Evolutionary conservation across 306 rosid species (phyloP), one percentile per base, ranked within the genome.

Genomic region (Cicer cuneatum): DNA sequence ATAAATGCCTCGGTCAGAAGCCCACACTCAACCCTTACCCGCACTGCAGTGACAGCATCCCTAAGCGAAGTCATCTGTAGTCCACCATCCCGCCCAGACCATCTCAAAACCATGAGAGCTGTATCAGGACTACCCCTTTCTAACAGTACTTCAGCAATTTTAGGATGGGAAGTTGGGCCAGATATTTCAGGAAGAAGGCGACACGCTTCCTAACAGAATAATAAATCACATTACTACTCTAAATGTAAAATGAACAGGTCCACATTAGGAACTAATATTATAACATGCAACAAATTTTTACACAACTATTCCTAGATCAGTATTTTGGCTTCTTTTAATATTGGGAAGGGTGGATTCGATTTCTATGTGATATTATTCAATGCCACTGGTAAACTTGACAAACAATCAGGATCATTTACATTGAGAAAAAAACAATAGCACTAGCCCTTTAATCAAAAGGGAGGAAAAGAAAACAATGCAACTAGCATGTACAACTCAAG

Each of bases 21-120:
- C 60, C 96, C 99, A 87, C 96, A 90, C 86, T 95, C 97, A 79
- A 95, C 83, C 83, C 98, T 87, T 76, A 95, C 99, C 78, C 99
- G 89, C 73, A 95, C 96, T 81, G 97, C 89, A 84, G 91, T 92
- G 60, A 89, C 96, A 70, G 98, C 99, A 85, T 92, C 99, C 65
- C 85, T 58, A 59, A 95, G 97, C 60, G 96, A 92, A 83, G 84
- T 75, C 67, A 81, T 47, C 62, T 74, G 83, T 13, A 88, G 83
- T 38, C 85, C 83, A 75, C 94, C 89, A 77, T 92, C 99, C 71
- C 81, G 88, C 48, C 98, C 99, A 60, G 98, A 85, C 90, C 96
- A 95, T 85, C 98, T 87, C 81, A 95, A 87, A 82, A 92, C 92
- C 88, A 87, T 87, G 60, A 95, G 91, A 64, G 99, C 98, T 7